Evolutionary conservation across 2,329 filamentous ascomycete genomes (phyloP).

Genomic region (Pyrenophora graminea): DNA sequence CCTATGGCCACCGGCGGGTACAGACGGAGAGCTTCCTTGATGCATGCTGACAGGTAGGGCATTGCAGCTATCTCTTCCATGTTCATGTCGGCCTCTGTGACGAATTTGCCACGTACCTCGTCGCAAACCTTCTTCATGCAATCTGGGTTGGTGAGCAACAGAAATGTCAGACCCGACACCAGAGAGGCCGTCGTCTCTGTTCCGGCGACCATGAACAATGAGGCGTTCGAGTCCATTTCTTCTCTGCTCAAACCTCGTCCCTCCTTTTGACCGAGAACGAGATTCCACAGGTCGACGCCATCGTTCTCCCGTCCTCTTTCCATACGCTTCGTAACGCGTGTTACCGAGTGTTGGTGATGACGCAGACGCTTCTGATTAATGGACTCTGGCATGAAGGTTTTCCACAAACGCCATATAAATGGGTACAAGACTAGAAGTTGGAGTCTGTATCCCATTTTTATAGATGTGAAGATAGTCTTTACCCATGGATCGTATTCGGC

Average conservation of each 20-base stretch:
- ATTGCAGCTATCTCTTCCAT: conserved; percentile 38
- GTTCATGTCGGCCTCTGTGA: conserved; percentile 39
- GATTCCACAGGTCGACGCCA: conserved; percentile 48
- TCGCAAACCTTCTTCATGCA: conserved; percentile 31
- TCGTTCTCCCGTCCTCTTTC: conserved; percentile 29
- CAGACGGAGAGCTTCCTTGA: conserved; percentile 50
- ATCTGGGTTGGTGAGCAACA: conserved; percentile 37
- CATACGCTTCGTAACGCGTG: conserved; percentile 36
- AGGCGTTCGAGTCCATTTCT: conserved; percentile 48
- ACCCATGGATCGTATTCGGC: conserved; percentile 29
- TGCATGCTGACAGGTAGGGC: conserved; percentile 45
- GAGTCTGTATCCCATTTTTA: conserved; percentile 17
- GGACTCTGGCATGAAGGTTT: conserved; percentile 5
- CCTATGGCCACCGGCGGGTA: conserved; percentile 49
- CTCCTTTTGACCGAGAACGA: conserved; percentile 43
- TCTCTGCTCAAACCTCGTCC: conserved; percentile 28
- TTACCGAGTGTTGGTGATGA: conserved; percentile 27
- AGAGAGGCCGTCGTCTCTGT: conserved; percentile 53
- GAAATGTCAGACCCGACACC: conserved; percentile 46
- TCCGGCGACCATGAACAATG: conserved; percentile 50
- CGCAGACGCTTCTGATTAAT: conserved; percentile 15
- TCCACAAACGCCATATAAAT: conserved; percentile 10
- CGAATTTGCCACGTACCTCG: conserved; percentile 37
- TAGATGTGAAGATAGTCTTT: conserved; percentile 28
- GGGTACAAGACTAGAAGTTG: conserved; percentile 18